phyloP scores from a whole-genome alignment of 148 eudicot species.

The Cornus suecica region DNA sequence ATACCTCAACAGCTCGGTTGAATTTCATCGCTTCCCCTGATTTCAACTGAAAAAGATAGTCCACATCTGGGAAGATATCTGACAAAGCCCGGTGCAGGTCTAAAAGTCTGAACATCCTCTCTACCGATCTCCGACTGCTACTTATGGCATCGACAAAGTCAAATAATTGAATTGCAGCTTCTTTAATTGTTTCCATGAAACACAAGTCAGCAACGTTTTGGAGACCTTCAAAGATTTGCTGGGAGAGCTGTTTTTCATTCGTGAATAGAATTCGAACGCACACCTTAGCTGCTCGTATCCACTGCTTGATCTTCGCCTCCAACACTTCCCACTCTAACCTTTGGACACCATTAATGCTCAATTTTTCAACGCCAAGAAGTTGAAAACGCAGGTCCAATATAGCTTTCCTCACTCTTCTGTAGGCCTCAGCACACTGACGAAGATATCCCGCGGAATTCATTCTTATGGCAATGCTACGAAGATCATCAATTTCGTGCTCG shows the following conservation, averaged over 20 bases:
- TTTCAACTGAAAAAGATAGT: too few species aligned
- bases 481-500: conserved; percentile 4
- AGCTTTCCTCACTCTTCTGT: conserved; percentile 58
- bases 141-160: conserved; percentile 33
- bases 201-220: background rate
- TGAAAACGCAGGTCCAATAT: conserved; percentile 54
- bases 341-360: conserved; percentile 31
- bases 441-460: conserved; percentile 68
- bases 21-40: conserved; percentile 37
- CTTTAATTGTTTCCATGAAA: background rate
- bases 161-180: conserved; percentile 35
- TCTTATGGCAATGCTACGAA: conserved; percentile 60
- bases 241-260: background rate
- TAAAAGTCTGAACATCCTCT: background rate
- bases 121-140: background rate
- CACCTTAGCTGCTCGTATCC: conserved; percentile 74
- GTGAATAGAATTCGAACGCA: conserved; percentile 17
- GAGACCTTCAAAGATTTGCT: background rate
- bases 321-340: conserved; percentile 56
- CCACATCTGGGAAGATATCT: background rate
- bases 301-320: conserved; percentile 60
- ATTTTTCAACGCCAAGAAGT: conserved; percentile 47
- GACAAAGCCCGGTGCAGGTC: background rate
- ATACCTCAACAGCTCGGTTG: too few species aligned
- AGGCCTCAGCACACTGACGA: conserved; percentile 64